phyloP scores from a whole-genome alignment of 108 stramenopile species.

The Heterococcus sp. region DNA sequence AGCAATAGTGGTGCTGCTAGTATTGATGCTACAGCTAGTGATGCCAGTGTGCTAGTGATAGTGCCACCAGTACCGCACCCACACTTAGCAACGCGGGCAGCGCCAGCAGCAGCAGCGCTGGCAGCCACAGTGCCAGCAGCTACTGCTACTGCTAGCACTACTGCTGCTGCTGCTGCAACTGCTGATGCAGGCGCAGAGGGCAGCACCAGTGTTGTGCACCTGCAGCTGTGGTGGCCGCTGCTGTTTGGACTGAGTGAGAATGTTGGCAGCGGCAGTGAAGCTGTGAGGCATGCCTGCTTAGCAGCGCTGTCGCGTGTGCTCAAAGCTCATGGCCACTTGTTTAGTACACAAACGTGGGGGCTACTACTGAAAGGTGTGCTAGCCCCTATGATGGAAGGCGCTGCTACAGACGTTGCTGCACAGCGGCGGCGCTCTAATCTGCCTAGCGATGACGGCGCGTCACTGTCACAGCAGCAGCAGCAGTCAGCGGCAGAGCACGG shows the following conservation, averaged over 20 bases:
- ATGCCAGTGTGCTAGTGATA: not conserved
- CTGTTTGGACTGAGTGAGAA: slow-evolving; percentile 77
- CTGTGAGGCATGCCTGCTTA: slow-evolving; percentile 55
- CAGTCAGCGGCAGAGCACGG: slow-evolving; percentile 25
- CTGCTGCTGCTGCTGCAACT: not conserved
- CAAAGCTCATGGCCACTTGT: slow-evolving; percentile 27
- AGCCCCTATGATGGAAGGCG: slow-evolving; percentile 53
- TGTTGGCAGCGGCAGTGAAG: slow-evolving; percentile 73
- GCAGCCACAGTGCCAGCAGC: not conserved
- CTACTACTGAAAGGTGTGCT: slow-evolving; percentile 59
- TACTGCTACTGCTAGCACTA: not conserved
- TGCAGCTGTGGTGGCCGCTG: slow-evolving; percentile 94
- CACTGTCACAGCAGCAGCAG: slow-evolving; percentile 33
- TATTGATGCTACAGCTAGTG: not conserved
- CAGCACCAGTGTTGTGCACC: not conserved
- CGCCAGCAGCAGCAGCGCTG: not conserved
- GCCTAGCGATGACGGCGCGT: slow-evolving; percentile 22
- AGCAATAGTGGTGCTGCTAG: not conserved
- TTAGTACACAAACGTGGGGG: slow-evolving; percentile 52
- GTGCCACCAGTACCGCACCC: not conserved
- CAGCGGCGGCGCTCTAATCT: slow-evolving; percentile 24
- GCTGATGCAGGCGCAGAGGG: not conserved
- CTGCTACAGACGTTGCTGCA: slow-evolving; percentile 49
- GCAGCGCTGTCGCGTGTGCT: slow-evolving; percentile 38
- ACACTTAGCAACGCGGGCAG: not conserved